Evolutionary conservation across 2,329 filamentous ascomycete genomes (phyloP).

Genomic region (Lachnellula suecica): DNA sequence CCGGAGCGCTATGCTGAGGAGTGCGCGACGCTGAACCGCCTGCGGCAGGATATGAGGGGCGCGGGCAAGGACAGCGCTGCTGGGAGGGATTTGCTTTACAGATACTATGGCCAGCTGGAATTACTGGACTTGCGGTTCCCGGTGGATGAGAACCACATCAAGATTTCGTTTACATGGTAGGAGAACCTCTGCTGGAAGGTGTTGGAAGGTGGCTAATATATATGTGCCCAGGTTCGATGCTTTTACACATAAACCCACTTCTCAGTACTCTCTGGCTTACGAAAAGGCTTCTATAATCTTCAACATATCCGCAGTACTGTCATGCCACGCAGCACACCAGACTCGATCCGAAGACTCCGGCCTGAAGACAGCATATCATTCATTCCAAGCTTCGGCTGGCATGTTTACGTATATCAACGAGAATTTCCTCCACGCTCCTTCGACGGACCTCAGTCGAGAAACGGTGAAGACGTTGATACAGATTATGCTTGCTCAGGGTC

Average conservation of each 20-base stretch:
- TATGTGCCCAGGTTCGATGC: slow-evolving; percentile 78
- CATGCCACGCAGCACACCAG: slow-evolving; percentile 91
- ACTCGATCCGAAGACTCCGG: slow-evolving; percentile 89
- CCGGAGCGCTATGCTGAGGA: slow-evolving; percentile 95
- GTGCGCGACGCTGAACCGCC: slow-evolving; percentile 87
- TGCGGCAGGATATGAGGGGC: slow-evolving; percentile 97
- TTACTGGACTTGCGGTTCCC: slow-evolving; percentile 92
- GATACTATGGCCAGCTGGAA: slow-evolving; percentile 97
- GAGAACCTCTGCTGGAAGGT: slow-evolving; percentile 1
- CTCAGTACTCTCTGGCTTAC: slow-evolving; percentile 94
- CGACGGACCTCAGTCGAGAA: slow-evolving; percentile 90
- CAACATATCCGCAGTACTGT: slow-evolving; percentile 96
- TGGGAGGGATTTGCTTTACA: slow-evolving; percentile 88
- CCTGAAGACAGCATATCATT: slow-evolving; percentile 95
- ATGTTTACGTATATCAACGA: slow-evolving; percentile 99
- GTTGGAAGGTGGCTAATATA: slow-evolving; percentile 11
- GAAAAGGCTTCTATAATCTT: slow-evolving; percentile 99
- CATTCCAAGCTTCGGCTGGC: slow-evolving; percentile 94
- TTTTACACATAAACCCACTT: slow-evolving; percentile 97
- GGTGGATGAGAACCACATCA: slow-evolving; percentile 98
- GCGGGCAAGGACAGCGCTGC: slow-evolving; percentile 95
- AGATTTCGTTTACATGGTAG: slow-evolving; percentile 97
- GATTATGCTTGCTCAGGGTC: slow-evolving; percentile 91
- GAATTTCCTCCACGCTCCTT: slow-evolving; percentile 96
- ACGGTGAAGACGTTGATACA: slow-evolving; percentile 94